These are phyloP conservation scores for Mycena amicta DNA, from an alignment of 768 basidiomycete genomes.

Conservation along the genomic window DNA sequence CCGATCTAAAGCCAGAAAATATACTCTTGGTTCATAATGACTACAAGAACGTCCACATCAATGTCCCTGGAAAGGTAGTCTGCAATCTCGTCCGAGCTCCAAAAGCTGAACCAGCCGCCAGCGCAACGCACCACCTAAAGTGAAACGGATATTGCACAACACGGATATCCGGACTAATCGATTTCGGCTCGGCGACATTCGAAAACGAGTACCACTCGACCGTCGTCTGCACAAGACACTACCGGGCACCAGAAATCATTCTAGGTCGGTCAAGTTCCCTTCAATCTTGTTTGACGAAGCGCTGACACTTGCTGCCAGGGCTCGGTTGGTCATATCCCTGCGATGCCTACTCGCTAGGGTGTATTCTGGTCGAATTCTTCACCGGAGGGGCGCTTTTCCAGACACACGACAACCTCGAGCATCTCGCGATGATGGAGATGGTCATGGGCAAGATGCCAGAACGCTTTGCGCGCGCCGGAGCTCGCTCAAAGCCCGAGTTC, in stretches of 20 bases:
- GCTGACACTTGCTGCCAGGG: conserved; percentile 49
- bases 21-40: conserved; percentile 91
- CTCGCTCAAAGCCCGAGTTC: conserved; percentile 86
- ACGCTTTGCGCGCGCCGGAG: conserved; percentile 74
- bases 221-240: conserved; percentile 97
- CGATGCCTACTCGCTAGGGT: conserved; percentile 97
- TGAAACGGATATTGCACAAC: conserved; percentile 78
- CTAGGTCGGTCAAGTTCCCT: conserved; percentile 57
- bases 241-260: conserved; percentile 98
- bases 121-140: conserved; percentile 67
- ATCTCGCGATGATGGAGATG: conserved; percentile 99
- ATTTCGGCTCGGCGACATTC: conserved; percentile 98
- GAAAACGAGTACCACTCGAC: conserved; percentile 98
- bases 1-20: conserved; percentile 98
- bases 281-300: conserved; percentile 1
- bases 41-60: conserved; percentile 61
- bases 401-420: conserved; percentile 98
- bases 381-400: conserved; percentile 99
- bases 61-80: conserved; percentile 67
- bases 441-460: conserved; percentile 99
- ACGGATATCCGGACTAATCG: conserved; percentile 95
- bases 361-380: conserved; percentile 98
- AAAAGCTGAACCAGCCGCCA: conserved; percentile 34
- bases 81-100: conserved; percentile 3
- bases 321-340: conserved; percentile 98